Conservation (phyloP, 495 filamentous ascomycete genomes). For the Mycothermus thermophilus region DNA sequence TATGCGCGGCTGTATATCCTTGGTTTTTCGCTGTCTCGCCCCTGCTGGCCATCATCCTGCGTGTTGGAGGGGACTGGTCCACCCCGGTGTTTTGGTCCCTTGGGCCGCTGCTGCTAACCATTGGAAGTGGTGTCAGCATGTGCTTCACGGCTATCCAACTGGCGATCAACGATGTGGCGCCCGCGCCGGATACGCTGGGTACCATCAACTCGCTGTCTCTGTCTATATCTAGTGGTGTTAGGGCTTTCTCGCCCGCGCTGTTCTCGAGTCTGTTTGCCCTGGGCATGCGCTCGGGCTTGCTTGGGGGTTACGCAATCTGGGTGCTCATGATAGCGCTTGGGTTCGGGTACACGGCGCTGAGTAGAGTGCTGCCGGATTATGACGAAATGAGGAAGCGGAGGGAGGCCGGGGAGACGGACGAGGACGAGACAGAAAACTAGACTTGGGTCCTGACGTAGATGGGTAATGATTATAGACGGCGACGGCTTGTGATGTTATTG, state of each 20-base stretch:
- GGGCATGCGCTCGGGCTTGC: slow-evolving; percentile 40
- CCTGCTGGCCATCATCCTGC: slow-evolving; percentile 38
- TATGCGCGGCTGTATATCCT: slow-evolving; percentile 42
- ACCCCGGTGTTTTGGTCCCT: slow-evolving; percentile 42
- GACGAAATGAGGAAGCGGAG: slow-evolving; percentile 24
- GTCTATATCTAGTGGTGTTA: slow-evolving; percentile 34
- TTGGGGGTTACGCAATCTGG: slow-evolving; percentile 53
- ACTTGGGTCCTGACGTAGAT: no score
- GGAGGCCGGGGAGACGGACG: slow-evolving; percentile 1
- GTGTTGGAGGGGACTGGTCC: slow-evolving; percentile 15
- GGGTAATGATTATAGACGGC: no score
- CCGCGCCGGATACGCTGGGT: slow-evolving; percentile 42
- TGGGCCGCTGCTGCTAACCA: slow-evolving; percentile 21
- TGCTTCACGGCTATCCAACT: slow-evolving; percentile 55
- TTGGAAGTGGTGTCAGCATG: slow-evolving; percentile 51
- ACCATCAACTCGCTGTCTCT: slow-evolving; percentile 53
- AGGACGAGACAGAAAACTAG: no score
- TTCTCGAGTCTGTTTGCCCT: slow-evolving; percentile 49
- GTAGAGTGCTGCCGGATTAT: slow-evolving; percentile 37
- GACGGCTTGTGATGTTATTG: no score
- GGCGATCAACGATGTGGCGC: slow-evolving; percentile 53
- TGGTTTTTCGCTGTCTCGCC: slow-evolving; percentile 42
- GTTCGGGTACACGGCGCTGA: slow-evolving; percentile 27
- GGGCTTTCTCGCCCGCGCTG: slow-evolving; percentile 45
- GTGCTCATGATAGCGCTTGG: slow-evolving; percentile 39